Evolutionary conservation across 2,329 filamentous ascomycete species (phyloP).

Genomic region (Epichloe glyceriae): DNA sequence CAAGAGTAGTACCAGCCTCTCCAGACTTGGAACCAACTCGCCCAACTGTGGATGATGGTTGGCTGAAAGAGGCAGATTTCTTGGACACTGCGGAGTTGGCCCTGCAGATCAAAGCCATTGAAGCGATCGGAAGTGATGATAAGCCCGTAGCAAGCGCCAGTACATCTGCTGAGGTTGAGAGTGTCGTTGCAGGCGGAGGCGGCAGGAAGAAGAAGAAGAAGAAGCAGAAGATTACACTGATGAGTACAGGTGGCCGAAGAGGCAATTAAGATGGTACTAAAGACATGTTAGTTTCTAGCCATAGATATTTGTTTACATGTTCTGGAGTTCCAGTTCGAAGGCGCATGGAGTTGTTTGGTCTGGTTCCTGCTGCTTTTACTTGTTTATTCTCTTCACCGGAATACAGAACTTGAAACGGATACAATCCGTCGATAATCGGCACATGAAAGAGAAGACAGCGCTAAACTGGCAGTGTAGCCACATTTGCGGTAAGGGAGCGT

Average conservation of each 20-base stretch:
- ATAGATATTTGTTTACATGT: background rate
- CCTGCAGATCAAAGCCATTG: conserved; percentile 43
- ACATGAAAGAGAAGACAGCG: too few relatives aligned
- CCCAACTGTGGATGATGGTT: conserved; percentile 56
- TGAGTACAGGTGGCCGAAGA: conserved; percentile 51
- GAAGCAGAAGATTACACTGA: conserved; percentile 59
- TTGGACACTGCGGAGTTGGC: conserved; percentile 47
- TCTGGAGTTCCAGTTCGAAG: background rate
- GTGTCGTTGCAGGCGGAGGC: conserved; percentile 17
- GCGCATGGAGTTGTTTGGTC: background rate
- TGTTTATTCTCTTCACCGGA: background rate
- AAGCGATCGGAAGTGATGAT: conserved; percentile 22
- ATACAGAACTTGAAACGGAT: background rate
- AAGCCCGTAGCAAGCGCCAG: conserved; percentile 7
- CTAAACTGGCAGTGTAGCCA: too few relatives aligned
- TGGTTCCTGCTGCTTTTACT: background rate
- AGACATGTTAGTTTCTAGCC: background rate
- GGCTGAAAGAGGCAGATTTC: conserved; percentile 72
- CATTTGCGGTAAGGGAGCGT: too few relatives aligned
- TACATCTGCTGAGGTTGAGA: conserved; percentile 5
- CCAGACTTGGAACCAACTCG: conserved; percentile 34
- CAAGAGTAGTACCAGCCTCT: conserved; percentile 49
- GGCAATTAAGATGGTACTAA: conserved; percentile 19
- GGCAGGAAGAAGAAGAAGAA: conserved; percentile 48
- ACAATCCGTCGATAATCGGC: too few relatives aligned